Conservation (phyloP, 352 stramenopile genomes). For the Globisporangium heterothallicum region DNA sequence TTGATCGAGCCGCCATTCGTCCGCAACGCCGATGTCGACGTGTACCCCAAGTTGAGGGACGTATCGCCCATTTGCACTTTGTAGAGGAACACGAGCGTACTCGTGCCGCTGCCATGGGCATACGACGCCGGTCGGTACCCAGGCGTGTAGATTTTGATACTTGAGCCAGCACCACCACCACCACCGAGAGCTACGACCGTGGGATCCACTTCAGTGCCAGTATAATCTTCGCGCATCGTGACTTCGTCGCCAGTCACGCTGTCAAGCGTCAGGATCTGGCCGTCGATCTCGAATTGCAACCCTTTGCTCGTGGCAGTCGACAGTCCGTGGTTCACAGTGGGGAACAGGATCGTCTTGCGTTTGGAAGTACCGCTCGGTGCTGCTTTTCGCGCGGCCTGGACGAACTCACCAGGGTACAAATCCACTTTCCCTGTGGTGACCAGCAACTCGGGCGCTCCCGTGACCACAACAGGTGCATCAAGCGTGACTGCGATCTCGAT, state of each 20-base stretch:
- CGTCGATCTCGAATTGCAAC: conserved; percentile 50
- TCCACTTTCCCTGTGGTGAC: conserved; percentile 46
- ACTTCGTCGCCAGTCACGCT: conserved; percentile 36
- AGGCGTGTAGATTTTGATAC: conserved; percentile 36
- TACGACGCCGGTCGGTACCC: conserved; percentile 49
- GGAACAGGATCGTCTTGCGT: conserved; percentile 48
- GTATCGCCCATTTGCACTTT: conserved; percentile 48
- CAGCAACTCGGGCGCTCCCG: conserved; percentile 34
- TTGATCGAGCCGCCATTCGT: conserved; percentile 55
- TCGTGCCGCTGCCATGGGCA: conserved; percentile 38
- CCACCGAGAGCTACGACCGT: conserved; percentile 12
- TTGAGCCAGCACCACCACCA: conserved; percentile 6
- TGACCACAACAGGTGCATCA: conserved; percentile 53
- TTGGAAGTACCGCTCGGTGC: no score
- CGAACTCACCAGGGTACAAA: conserved; percentile 46
- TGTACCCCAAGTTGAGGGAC: conserved; percentile 41
- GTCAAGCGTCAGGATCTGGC: conserved; percentile 45
- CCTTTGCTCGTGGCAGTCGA: conserved; percentile 30
- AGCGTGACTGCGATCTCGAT: conserved; percentile 57
- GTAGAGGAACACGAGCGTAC: conserved; percentile 46
- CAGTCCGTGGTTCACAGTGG: conserved; percentile 38
- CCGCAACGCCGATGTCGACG: conserved; percentile 36
- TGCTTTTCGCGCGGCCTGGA: conserved; percentile 30
- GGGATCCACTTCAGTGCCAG: conserved; percentile 31
- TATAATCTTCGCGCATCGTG: conserved; percentile 52